phyloP scores from a whole-genome alignment of 31 red algal genomes.

The Endocladia muricata region DNA sequence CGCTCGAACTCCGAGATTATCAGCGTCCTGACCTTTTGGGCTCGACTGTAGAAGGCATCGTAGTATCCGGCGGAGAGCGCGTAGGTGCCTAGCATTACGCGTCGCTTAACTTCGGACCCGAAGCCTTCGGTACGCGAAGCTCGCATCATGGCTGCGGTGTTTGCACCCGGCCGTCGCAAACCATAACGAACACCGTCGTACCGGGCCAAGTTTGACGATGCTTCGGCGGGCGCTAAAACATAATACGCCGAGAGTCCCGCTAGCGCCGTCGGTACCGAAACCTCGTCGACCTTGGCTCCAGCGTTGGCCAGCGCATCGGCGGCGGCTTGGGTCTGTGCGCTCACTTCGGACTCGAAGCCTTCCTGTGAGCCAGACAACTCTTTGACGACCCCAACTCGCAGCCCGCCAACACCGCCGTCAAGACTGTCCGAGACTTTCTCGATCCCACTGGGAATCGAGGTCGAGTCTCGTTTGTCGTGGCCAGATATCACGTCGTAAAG shows the following conservation, averaged over 20 bases:
- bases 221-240: not conserved
- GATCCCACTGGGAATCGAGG: not conserved
- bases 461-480: conserved; percentile 6
- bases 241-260: not conserved
- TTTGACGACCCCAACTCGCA: not conserved
- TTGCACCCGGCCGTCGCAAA: not conserved
- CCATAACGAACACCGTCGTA: conserved; percentile 1
- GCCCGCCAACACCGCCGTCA: not conserved
- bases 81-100: not conserved
- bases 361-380: not conserved
- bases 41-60: not conserved
- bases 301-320: not conserved
- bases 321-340: not conserved
- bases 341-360: not conserved
- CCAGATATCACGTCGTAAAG: conserved; percentile 12
- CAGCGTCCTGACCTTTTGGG: not conserved
- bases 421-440: not conserved
- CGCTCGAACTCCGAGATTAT: not conserved
- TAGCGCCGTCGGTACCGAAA: not conserved
- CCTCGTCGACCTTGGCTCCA: not conserved
- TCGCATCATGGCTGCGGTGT: not conserved
- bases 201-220: not conserved
- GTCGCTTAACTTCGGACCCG: not conserved
- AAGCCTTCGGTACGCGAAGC: not conserved
- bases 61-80: not conserved